Evolutionary conservation across 441 rosid genomes (phyloP), one percentile per base, ranked within the genome.

Genomic region (Erodium texanum): DNA sequence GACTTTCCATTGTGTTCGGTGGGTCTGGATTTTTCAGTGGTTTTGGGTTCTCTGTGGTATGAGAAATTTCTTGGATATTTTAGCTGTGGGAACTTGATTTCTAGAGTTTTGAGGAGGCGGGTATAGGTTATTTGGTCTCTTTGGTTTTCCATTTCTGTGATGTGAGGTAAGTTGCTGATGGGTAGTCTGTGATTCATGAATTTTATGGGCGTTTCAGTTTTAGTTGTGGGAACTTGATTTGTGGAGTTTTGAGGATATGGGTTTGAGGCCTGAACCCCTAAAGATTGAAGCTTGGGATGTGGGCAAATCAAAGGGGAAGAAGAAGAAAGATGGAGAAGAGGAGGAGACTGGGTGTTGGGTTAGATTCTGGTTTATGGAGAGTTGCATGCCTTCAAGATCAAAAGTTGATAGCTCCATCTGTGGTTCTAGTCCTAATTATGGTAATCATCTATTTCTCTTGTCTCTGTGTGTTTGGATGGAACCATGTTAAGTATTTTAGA

Each of bases 381-480:
- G 91, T 45, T 93, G 98, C 82, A 83, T 93, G 86, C 83, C 94
- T 78, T 87, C 93, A 67, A 93, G 96, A 84, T 93, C 98, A 82
- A 93, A 86, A 75, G 97, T 93, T 74, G 93, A 93, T 77, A 86
- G 77, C 80, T 87, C 98, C 62, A 52, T 84, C 72, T 87, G 93
- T 80, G 89, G 96, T 62, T 75, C 81, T 65, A 79, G 82, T 70
- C 66, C 85, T 67, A 82, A 78, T 66, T 75, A 79, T 77, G 89
- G 89, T 85, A 84, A 82, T 66, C 32, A 64, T 71, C 70, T 65
- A 27, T 38, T 71, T 34, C 16, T 68, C 61, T 34, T 58, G 29
- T n/a, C n/a, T n/a, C n/a, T n/a, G n/a, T n/a, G n/a, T n/a, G n/a
- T n/a, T 22, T 52, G 58, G 58, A 50, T 66, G 54, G 64, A 68